These are phyloP conservation scores for Petunia secreta DNA, from an alignment of 257 asterid species.

Conservation along the genomic window DNA sequence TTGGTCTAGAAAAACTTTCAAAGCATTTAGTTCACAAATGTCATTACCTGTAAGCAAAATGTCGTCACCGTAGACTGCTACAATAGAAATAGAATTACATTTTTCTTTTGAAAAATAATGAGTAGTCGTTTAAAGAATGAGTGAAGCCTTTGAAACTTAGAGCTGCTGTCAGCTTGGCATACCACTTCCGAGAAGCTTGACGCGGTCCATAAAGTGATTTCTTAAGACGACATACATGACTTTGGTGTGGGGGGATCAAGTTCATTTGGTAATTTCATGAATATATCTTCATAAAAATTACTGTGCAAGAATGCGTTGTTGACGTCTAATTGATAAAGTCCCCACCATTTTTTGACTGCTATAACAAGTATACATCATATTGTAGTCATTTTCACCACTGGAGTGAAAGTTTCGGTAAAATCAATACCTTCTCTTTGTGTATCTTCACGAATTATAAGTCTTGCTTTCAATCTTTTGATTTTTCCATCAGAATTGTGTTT, in stretches of 20 bases:
- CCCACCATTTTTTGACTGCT: background rate
- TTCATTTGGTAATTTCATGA: background rate
- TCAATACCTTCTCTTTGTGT: background rate
- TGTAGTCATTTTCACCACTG: background rate
- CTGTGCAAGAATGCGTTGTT: background rate
- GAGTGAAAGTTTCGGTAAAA: background rate
- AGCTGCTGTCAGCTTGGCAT: background rate
- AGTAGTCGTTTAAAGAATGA: background rate
- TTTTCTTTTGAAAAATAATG: background rate
- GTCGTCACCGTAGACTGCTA: background rate
- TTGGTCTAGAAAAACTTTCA: background rate
- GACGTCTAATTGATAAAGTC: too few species aligned
- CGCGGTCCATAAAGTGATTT: background rate
- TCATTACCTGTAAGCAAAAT: background rate
- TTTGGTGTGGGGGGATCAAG: background rate
- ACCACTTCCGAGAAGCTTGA: constrained; percentile 14
- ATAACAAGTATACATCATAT: background rate
- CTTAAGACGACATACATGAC: background rate
- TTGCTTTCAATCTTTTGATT: background rate
- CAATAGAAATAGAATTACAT: background rate
- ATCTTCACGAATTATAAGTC: background rate
- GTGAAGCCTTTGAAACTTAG: background rate
- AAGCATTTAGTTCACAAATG: too few species aligned
- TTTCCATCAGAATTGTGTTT: background rate
- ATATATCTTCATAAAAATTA: background rate